Evolutionary conservation across 192 early-diverging fungal genomes (phyloP).

Genomic region (Oehlia diaphana): DNA sequence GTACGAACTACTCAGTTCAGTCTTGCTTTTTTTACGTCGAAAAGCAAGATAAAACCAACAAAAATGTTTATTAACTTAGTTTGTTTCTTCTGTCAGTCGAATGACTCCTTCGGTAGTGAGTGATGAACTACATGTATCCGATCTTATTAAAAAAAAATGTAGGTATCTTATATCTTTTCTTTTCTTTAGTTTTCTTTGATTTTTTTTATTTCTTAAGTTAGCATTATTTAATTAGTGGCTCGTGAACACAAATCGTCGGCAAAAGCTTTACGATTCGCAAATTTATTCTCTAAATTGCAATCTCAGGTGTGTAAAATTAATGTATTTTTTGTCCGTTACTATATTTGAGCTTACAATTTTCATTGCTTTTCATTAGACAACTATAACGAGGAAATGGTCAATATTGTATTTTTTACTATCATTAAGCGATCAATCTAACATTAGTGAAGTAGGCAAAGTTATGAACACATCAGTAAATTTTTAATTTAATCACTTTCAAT

Average conservation of each 20-base stretch:
- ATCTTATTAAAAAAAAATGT: constrained; percentile 68
- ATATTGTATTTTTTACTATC: constrained; percentile 55
- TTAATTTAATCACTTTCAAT: neutral
- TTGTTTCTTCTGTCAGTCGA: constrained; percentile 41
- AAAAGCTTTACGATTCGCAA: constrained; percentile 61
- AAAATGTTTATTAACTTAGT: neutral
- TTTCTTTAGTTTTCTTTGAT: neutral
- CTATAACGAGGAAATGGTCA: constrained; percentile 58
- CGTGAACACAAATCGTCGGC: constrained; percentile 48
- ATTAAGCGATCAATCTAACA: constrained; percentile 41
- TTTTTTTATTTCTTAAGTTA: neutral
- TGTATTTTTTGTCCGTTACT: neutral
- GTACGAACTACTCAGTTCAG: neutral
- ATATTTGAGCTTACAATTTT: neutral
- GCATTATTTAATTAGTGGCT: constrained; percentile 47
- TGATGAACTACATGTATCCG: constrained; percentile 59
- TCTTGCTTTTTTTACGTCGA: neutral
- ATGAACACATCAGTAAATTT: constrained; percentile 17
- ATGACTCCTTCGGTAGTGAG: constrained; percentile 51
- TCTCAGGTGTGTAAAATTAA: constrained; percentile 36
- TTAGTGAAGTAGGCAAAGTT: constrained; percentile 14
- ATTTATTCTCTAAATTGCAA: constrained; percentile 56
- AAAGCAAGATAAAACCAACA: neutral
- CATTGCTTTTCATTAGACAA: constrained; percentile 35
- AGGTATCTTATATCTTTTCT: neutral